Evolutionary conservation across 805 yeast genomes (phyloP).

Genomic region (Candida dajiaensis): DNA sequence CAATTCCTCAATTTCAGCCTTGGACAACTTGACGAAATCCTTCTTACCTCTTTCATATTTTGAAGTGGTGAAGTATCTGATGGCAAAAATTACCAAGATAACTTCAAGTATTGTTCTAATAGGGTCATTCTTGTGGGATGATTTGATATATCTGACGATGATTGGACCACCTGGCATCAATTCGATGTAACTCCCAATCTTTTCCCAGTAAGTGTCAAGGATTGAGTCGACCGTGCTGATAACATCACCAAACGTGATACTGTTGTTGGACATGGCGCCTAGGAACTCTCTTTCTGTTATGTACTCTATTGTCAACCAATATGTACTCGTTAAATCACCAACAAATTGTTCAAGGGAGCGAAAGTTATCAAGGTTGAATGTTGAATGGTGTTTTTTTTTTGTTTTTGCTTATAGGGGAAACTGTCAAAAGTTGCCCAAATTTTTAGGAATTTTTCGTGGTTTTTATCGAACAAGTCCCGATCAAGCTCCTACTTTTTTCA

Average conservation of each 20-base stretch:
- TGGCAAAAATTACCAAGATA: constrained; percentile 70
- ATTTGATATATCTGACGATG: constrained; percentile 63
- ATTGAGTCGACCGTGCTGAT: not conserved
- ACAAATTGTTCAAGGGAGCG: too few relatives aligned
- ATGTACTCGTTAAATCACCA: too few relatives aligned
- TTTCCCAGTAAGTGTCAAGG: not conserved
- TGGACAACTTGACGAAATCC: constrained; percentile 55
- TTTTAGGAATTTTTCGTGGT: too few relatives aligned
- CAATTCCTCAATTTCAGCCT: constrained; percentile 70
- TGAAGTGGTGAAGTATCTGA: constrained; percentile 72
- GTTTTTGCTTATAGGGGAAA: too few relatives aligned
- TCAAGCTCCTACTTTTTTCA: too few relatives aligned
- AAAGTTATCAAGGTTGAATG: too few relatives aligned
- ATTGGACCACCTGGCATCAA: constrained; percentile 51
- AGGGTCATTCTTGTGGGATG: constrained; percentile 92
- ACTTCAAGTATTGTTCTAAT: constrained; percentile 80
- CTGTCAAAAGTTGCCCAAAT: too few relatives aligned
- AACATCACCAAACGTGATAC: not conserved
- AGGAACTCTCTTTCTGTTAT: too few relatives aligned
- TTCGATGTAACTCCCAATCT: constrained; percentile 13
- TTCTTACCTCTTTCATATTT: constrained; percentile 72
- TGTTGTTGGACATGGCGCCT: not conserved
- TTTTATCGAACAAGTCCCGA: too few relatives aligned
- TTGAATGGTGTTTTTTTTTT: too few relatives aligned
- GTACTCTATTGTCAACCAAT: too few relatives aligned